Conservation (phyloP, 2,329 filamentous ascomycete genomes). For the Aspergillus udagawae region DNA sequence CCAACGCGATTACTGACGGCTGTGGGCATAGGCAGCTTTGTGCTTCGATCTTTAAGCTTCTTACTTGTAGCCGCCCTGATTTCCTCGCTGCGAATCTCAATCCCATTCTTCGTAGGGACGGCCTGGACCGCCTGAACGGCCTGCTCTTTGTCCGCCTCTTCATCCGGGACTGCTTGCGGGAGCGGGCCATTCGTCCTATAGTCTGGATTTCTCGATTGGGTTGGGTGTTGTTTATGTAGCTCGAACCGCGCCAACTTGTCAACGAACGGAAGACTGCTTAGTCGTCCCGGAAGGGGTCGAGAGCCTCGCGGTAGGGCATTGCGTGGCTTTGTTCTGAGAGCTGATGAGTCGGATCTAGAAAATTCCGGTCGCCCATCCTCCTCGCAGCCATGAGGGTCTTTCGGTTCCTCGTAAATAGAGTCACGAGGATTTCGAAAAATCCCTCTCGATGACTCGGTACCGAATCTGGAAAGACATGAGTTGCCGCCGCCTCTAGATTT, state of each 20-base stretch:
- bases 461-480: constrained; percentile 29
- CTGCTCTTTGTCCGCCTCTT: constrained; percentile 33
- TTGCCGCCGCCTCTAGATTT: constrained; percentile 13
- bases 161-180: constrained; percentile 22
- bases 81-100: constrained; percentile 81
- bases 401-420: constrained; percentile 81
- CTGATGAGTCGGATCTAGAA: constrained; percentile 37
- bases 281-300: constrained; percentile 42
- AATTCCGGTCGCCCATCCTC: constrained; percentile 20
- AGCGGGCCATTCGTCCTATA: constrained; percentile 66
- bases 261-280: constrained; percentile 41
- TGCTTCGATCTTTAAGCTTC: constrained; percentile 78
- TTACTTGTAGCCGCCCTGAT: constrained; percentile 89
- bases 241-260: constrained; percentile 57
- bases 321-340: constrained; percentile 57
- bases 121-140: constrained; percentile 50
- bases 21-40: constrained; percentile 80
- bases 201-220: constrained; percentile 73
- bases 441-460: constrained; percentile 41
- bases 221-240: constrained; percentile 79
- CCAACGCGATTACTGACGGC: constrained; percentile 87
- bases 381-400: constrained; percentile 39
- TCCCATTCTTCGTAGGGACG: constrained; percentile 66
- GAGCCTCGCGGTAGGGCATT: constrained; percentile 55
- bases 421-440: constrained; percentile 58